Evolutionary conservation across 176 grass and related monocot genomes (phyloP).

Genomic region (Musa acuminata): DNA sequence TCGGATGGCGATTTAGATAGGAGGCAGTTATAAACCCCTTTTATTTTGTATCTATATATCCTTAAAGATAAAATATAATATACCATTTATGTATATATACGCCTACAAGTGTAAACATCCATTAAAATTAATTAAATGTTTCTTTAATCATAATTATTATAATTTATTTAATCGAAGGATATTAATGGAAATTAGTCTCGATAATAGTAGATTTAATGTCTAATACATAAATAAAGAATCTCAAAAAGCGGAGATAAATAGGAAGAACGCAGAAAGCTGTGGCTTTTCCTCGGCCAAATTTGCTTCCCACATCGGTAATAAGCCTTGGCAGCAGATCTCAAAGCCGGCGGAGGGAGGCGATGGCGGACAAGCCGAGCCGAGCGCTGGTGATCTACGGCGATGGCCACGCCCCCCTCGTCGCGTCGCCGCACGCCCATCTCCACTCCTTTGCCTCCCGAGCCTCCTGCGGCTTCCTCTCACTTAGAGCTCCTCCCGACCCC

Average conservation of each 20-base stretch:
- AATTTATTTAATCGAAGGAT: too few relatives aligned
- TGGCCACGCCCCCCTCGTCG: slow-evolving; percentile 46
- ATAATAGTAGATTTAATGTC: too few relatives aligned
- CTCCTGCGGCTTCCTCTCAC: slow-evolving; percentile 72
- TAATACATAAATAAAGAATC: too few relatives aligned
- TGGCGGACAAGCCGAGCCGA: slow-evolving; percentile 95
- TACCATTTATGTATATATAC: too few relatives aligned
- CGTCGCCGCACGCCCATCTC: slow-evolving; percentile 30
- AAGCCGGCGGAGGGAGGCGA: slow-evolving; percentile 13
- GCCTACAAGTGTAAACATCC: too few relatives aligned
- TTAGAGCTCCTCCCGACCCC: slow-evolving; percentile 34
- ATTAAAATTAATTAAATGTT: too few relatives aligned
- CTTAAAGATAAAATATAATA: too few relatives aligned
- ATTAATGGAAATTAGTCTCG: too few relatives aligned
- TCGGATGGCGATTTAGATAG: slow-evolving; percentile 16
- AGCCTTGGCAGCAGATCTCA: not conserved
- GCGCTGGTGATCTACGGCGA: slow-evolving; percentile 76
- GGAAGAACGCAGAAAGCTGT: not conserved
- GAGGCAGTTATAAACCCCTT: not conserved
- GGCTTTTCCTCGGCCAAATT: not conserved
- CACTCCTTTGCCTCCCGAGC: slow-evolving; percentile 60
- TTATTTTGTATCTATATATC: too few relatives aligned
- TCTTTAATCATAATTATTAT: too few relatives aligned
- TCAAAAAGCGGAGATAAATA: not conserved
- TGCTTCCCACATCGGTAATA: not conserved